Base-by-base conservation (phyloP, 805 yeast genomes). In the Metschnikowia corniflorae region DNA sequence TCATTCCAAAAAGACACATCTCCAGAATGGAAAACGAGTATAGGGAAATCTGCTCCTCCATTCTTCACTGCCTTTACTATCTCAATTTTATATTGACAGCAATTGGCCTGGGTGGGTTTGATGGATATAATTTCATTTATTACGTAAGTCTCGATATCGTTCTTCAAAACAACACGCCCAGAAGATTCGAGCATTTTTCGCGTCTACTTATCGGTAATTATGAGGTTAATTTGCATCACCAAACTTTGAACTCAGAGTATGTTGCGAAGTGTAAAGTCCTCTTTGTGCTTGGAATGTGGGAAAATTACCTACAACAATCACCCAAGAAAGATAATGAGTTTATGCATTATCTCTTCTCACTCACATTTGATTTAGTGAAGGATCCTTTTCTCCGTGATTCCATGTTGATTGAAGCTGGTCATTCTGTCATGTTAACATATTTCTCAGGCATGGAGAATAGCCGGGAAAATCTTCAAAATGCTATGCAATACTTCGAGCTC, bases 41-140 rank as follows among this genome's bases (percentile, higher is more conserved):
- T 36, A 39, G 50, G 8, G 53, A 57, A 16, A 46, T 62, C 7
- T 45, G 65, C 20, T 42, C 51, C 28, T 48, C 50, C 19, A 54
- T 73, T 0, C 49, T 76, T 22, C 63, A 63, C 29, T 51, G 61
- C 6, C 55, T 78, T 9, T 75, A 64, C 49, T 55, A 70, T 42
- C 30, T 70, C 33, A 67, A 74, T 43, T 77, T 71, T 43, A 60
- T 79, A 7, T 49, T 78, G 17, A 67, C 72, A 19, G 60, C 72
- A 16, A 70, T 79, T 7, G 86, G 86, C 0, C 71, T 74, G 16
- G 84, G 83, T 4, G 84, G 84, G 3, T 79, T 79, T 50, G 78
- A 77, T 39, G 68, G 75, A 9, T 82, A 77, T 54, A 78, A 78
- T 47, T 81, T 77, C 53, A 75, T 78, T 12, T 75, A 75, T 44